Evolutionary conservation across 1,284 basidiomycete species (phyloP).

Genomic region (Earliella scabrosa): DNA sequence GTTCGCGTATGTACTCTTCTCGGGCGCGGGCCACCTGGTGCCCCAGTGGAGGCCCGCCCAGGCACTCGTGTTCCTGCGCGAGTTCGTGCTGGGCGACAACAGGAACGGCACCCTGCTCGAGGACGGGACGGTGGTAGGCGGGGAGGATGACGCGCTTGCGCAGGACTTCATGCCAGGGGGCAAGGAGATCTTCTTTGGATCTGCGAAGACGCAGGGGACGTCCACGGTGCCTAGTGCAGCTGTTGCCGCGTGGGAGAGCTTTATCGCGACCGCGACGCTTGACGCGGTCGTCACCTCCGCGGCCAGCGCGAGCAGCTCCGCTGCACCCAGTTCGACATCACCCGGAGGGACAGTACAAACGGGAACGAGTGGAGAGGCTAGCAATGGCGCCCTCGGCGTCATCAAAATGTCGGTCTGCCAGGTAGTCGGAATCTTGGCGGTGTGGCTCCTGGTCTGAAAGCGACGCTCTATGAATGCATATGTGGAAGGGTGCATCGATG

Average conservation of each 20-base stretch:
- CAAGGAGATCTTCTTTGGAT: constrained; percentile 21
- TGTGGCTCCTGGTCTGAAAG: too few relatives aligned
- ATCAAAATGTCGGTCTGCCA: too few relatives aligned
- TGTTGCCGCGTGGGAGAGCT: constrained; percentile 55
- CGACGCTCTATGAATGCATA: too few relatives aligned
- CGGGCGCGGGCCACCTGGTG: constrained; percentile 35
- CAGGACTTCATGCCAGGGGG: constrained; percentile 48
- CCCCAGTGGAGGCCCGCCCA: constrained; percentile 31
- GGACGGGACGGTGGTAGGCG: constrained; percentile 43
- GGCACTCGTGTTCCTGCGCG: constrained; percentile 33
- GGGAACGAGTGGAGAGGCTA: not conserved
- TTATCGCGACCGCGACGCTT: constrained; percentile 24
- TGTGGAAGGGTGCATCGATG: too few relatives aligned
- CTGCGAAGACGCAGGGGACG: constrained; percentile 21
- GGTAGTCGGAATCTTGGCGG: too few relatives aligned
- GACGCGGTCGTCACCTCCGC: not conserved
- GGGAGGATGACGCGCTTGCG: constrained; percentile 48
- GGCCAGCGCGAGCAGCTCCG: not conserved
- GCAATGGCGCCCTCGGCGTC: too few relatives aligned
- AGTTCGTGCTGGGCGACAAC: constrained; percentile 35
- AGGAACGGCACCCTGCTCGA: constrained; percentile 30
- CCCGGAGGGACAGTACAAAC: not conserved
- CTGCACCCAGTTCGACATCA: not conserved
- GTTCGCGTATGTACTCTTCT: constrained; percentile 35
- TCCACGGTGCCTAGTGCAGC: constrained; percentile 37